A percentile compares a stretch with the other conserved stretches of the same genome.
These are phyloP conservation scores for Leucogyrophana mollusca DNA, from an alignment of 768 basidiomycete genomes.

Conservation along the genomic window DNA sequence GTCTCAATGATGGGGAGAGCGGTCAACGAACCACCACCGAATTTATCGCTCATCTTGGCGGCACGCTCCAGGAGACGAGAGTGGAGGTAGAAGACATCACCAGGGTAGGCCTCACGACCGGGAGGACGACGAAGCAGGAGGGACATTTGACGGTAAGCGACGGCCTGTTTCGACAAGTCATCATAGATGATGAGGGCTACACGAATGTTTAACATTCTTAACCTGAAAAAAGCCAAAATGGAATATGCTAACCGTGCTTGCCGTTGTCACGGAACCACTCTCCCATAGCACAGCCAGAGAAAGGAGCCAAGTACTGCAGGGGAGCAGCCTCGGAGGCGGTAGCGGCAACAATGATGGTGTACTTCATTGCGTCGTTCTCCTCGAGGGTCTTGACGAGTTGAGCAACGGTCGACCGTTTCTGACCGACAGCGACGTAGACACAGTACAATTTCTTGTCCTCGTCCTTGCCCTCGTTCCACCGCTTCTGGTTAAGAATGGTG, in stretches of 20 bases:
- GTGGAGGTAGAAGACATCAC: constrained; percentile 99
- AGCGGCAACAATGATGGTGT: constrained; percentile 98
- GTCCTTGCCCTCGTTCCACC: constrained; percentile 98
- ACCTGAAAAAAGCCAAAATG: neutral
- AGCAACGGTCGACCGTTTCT: constrained; percentile 99
- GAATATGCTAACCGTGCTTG: constrained; percentile 76
- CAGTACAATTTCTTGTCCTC: constrained; percentile 99
- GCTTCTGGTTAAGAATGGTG: constrained; percentile 99
- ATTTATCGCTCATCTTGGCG: constrained; percentile 99
- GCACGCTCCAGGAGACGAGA: constrained; percentile 99
- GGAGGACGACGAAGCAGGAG: constrained; percentile 99
- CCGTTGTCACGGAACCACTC: constrained; percentile 99
- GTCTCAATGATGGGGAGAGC: constrained; percentile 99
- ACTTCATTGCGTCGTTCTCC: constrained; percentile 99
- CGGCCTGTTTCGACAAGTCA: constrained; percentile 99
- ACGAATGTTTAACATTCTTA: neutral
- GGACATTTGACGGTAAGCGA: constrained; percentile 99
- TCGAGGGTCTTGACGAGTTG: constrained; percentile 99
- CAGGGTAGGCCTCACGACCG: constrained; percentile 99
- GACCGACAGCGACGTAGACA: constrained; percentile 98
- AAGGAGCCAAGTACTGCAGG: constrained; percentile 98
- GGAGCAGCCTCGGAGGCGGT: constrained; percentile 99
- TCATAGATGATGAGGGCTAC: constrained; percentile 97
- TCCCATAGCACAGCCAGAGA: constrained; percentile 99
- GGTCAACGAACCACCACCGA: constrained; percentile 97